Percentiles rank a stretch among this genome's conserved stretches.
These are phyloP conservation scores for Alternaria ethzedia DNA, from an alignment of 2,329 filamentous ascomycete species.

Conservation along the genomic window DNA sequence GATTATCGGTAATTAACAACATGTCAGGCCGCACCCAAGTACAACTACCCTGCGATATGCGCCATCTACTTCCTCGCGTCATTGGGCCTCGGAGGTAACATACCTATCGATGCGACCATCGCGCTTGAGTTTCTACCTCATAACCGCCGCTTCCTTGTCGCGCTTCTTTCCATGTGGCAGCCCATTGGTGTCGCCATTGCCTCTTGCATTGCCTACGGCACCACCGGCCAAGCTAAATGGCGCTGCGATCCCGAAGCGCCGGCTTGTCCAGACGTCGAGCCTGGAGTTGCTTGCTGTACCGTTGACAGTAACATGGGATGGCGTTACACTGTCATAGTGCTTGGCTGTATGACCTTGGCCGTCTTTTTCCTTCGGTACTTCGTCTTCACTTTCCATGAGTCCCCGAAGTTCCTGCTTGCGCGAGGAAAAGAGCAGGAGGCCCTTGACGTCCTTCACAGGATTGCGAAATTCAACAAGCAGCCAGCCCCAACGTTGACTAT, in stretches of 20 bases:
- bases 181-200: constrained; percentile 36
- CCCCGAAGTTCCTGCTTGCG: constrained; percentile 35
- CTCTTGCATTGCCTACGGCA: constrained; percentile 36
- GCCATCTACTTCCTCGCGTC: constrained; percentile 38
- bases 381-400: constrained; percentile 39
- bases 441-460: constrained; percentile 35
- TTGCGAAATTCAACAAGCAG: constrained; percentile 37
- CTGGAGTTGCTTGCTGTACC: constrained; percentile 9
- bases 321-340: constrained; percentile 37
- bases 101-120: constrained; percentile 37
- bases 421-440: constrained; percentile 35
- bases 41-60: constrained; percentile 38
- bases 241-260: constrained; percentile 29
- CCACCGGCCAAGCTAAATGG: constrained; percentile 31
- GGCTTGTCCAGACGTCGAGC: constrained; percentile 18
- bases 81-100: constrained; percentile 36
- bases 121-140: constrained; percentile 36
- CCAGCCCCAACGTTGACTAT: constrained; percentile 31
- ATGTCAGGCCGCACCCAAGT: constrained; percentile 34
- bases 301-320: constrained; percentile 38
- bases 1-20: not conserved
- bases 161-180: constrained; percentile 41
- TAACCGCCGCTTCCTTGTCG: constrained; percentile 35
- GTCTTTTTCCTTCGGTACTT: constrained; percentile 38
- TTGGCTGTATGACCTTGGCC: constrained; percentile 33